A percentile compares a stretch with the other conserved stretches of the same genome.
Evolutionary conservation across 805 yeast genomes (phyloP).

Genomic region (Wickerhamiella kazuoi): DNA sequence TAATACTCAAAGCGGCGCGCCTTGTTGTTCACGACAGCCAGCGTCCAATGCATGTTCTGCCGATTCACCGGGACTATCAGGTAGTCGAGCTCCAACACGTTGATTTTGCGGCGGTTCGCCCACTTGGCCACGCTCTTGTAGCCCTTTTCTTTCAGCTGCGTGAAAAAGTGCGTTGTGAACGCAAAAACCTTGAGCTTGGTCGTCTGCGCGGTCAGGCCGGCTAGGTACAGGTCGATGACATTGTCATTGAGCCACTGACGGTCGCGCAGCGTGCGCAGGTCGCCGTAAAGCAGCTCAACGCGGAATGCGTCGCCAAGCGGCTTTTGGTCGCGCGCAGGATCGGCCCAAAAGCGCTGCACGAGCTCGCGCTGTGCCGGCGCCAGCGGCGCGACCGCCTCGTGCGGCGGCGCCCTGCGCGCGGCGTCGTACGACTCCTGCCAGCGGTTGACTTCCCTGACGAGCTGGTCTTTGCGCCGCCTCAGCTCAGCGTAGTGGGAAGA

Average conservation of each 20-base stretch:
- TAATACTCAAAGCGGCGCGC: conserved; percentile 44
- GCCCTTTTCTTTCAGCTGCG: conserved; percentile 54
- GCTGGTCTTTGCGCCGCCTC: conserved; percentile 1
- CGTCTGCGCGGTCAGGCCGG: conserved; percentile 27
- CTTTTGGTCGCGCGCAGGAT: background rate
- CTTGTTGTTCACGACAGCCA: conserved; percentile 56
- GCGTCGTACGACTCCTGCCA: background rate
- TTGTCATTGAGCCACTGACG: conserved; percentile 81
- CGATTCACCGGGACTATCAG: conserved; percentile 77
- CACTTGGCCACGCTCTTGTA: conserved; percentile 67
- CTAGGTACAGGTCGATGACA: conserved; percentile 66
- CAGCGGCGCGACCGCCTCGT: background rate
- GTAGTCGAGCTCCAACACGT: conserved; percentile 43
- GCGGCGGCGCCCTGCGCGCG: background rate
- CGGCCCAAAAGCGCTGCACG: background rate
- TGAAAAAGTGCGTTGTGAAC: conserved; percentile 78
- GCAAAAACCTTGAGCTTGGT: conserved; percentile 26
- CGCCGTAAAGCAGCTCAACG: conserved; percentile 48
- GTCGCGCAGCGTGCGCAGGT: conserved; percentile 52
- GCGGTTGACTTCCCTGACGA: background rate
- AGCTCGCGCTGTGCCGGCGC: background rate
- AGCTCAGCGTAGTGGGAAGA: background rate
- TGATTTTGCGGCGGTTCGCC: conserved; percentile 60
- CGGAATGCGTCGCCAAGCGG: conserved; percentile 9
- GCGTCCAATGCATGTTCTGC: conserved; percentile 78